A percentile compares a stretch with the other conserved stretches of the same genome.
Evolutionary conservation across 176 grass and related monocot species (phyloP).

Genomic region (Rhynchospora tenuis): DNA sequence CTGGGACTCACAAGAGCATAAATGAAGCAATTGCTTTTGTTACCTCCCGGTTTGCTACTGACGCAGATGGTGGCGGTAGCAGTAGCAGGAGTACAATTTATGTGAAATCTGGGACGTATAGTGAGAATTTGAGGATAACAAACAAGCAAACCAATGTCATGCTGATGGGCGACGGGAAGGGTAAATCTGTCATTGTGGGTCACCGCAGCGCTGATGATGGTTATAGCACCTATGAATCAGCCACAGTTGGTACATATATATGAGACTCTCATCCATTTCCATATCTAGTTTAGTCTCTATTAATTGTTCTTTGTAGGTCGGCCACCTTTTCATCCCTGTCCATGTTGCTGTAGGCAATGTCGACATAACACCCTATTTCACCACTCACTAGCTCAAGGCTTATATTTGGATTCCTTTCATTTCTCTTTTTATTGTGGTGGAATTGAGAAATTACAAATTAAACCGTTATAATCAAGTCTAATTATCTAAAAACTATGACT

Average conservation of each 20-base stretch:
- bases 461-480: not conserved
- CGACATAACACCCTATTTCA: not conserved
- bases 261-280: not conserved
- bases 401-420: not conserved
- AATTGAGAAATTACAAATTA: not conserved
- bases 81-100: conserved; percentile 51
- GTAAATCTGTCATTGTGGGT: conserved; percentile 62
- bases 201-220: conserved; percentile 40
- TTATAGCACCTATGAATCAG: conserved; percentile 49
- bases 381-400: not conserved
- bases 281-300: not conserved
- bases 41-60: not conserved
- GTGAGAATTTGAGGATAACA: conserved; percentile 53
- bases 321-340: not conserved
- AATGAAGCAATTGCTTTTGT: conserved; percentile 59
- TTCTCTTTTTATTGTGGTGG: not conserved
- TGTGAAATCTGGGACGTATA: conserved; percentile 72
- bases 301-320: not conserved
- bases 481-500: not conserved
- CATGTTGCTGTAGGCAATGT: not conserved
- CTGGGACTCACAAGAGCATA: conserved; percentile 68
- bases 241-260: conserved; percentile 60
- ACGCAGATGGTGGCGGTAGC: not conserved
- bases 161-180: conserved; percentile 82
- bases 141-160: conserved; percentile 50